Base-by-base conservation (phyloP, 1,139 yeast species). In the Geotrichum carabidarum region DNA sequence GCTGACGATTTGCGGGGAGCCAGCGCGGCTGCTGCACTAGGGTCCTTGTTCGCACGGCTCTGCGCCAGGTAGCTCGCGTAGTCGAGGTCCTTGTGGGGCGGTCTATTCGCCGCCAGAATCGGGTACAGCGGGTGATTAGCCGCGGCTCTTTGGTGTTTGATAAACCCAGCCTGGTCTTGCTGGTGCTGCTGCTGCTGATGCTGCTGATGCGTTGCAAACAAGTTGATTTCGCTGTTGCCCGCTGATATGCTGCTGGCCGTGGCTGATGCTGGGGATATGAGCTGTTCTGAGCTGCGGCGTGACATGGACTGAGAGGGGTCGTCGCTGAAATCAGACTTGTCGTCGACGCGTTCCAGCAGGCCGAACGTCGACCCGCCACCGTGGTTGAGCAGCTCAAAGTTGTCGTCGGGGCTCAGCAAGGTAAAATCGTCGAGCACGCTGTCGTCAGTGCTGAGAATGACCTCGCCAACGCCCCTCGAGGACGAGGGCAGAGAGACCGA, bases 331-430 rank as follows among this genome's bases (percentile, higher is more conserved):
- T 37, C 50, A 9, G 42, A 22, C 14, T 42, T 18, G 42, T 41
- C 34, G 18, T 36, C 52, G 17, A 49, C 48, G 15, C 36, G 42
- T 17, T 49, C 53, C 38, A 48, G 34, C 31, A 51, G 43, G 9
- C 58, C 58, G 9, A 22, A 17, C 18, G 53, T 15, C 8, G 47
- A n/a, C 17, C 22, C n/a, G 27, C 48, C 48, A 22, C 27, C 27
- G 42, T 46, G 18, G 7, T 50, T 22, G 3, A 56, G 56, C 17
- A 56, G 32, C 43, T 56, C 58, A 31, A 48, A 56, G 49, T 56
- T 53, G 48, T 56, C 58, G 32, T 49, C 53, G 8, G 58, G 56
- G 31, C 48, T 47, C 42, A 56, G 50, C 27, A 53, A 48, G 7
- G 58, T 50, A 22, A 50, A 56, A 15, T 56, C 58, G 36, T 53